These are phyloP conservation scores for Tardiomyces digboiensis DNA, from an alignment of 1,139 yeast species.

Conservation along the genomic window DNA sequence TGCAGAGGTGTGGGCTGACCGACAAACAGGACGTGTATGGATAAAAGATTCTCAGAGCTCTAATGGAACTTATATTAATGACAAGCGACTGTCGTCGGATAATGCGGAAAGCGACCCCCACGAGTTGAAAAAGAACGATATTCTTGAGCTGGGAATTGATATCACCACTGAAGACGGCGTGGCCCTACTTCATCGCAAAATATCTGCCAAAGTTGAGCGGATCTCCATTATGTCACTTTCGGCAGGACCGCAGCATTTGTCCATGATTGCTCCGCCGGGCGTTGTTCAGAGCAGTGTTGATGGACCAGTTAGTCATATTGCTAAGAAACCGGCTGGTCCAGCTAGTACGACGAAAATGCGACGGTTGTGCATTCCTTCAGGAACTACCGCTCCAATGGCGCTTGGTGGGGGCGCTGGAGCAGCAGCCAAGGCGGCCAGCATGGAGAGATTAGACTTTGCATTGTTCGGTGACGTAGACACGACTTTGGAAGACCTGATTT, in stretches of 20 bases:
- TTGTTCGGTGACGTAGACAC: conserved; percentile 71
- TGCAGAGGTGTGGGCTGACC: conserved; percentile 78
- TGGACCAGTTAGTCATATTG: neutral
- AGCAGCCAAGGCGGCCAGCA: conserved; percentile 11
- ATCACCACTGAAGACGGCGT: conserved; percentile 55
- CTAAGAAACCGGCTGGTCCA: neutral
- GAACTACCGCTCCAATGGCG: conserved; percentile 2
- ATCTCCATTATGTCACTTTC: conserved; percentile 47
- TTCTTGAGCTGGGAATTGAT: conserved; percentile 84
- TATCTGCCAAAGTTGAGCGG: conserved; percentile 70
- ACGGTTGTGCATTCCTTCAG: conserved; percentile 1
- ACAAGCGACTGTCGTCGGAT: conserved; percentile 53
- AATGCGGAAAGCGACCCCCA: conserved; percentile 42
- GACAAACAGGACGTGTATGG: conserved; percentile 57
- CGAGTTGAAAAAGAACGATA: conserved; percentile 65
- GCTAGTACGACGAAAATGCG: neutral
- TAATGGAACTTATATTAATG: conserved; percentile 90
- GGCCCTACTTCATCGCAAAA: conserved; percentile 65
- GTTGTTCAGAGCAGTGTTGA: neutral
- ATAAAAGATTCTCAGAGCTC: conserved; percentile 83
- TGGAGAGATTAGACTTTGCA: conserved; percentile 48
- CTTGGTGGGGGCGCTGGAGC: conserved; percentile 2
- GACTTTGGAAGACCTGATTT: conserved; percentile 47
- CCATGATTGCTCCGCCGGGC: neutral
- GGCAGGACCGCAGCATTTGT: conserved; percentile 3